Conservation (phyloP, 2,329 filamentous ascomycete species). For the Aureobasidium melanogenum region DNA sequence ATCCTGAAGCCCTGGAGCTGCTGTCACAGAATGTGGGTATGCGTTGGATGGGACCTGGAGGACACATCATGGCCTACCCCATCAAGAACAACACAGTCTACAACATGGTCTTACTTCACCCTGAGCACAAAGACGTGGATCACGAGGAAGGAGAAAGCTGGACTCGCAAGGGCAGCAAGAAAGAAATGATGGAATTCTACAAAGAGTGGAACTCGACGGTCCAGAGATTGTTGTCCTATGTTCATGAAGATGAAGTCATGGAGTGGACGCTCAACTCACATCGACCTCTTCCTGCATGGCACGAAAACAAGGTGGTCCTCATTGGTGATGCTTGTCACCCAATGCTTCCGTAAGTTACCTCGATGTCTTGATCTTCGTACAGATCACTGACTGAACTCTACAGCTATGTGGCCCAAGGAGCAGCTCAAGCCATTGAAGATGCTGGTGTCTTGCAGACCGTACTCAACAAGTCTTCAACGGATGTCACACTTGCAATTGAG, state of each 20-base stretch:
- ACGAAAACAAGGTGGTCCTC: neutral
- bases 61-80: conserved; percentile 17
- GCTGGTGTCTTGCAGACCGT: neutral
- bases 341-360: neutral
- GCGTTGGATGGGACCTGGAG: conserved; percentile 5
- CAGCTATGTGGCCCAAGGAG: neutral
- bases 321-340: neutral
- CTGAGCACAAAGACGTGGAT: conserved; percentile 6
- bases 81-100: conserved; percentile 15
- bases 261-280: neutral
- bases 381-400: too few relatives aligned
- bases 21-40: neutral
- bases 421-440: neutral
- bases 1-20: neutral
- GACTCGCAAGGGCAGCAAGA: conserved; percentile 54
- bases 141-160: conserved; percentile 41
- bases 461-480: neutral
- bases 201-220: conserved; percentile 49
- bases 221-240: neutral
- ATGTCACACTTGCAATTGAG: neutral
- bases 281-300: neutral
- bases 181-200: conserved; percentile 53
- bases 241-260: neutral
- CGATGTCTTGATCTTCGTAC: too few relatives aligned
- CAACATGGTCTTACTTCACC: conserved; percentile 17